phyloP scores from a whole-genome alignment of 306 rosid species.

The Myrica gale region DNA sequence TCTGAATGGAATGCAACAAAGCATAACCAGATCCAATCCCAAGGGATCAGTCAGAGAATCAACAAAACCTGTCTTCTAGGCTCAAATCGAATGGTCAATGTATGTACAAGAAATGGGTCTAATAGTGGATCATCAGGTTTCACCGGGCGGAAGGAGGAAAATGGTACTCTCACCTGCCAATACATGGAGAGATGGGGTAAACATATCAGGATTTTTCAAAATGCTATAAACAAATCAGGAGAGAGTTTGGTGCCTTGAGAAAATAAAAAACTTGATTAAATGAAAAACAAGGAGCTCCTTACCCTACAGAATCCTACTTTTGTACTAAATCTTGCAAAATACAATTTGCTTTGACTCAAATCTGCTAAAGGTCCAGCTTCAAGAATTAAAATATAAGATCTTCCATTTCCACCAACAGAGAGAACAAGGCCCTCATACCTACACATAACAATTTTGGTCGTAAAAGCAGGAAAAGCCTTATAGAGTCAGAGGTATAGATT shows the following conservation, averaged over 20 bases:
- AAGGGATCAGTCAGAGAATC: conserved; percentile 19
- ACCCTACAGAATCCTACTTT: conserved; percentile 98
- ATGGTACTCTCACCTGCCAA: conserved; percentile 91
- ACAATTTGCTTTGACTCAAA: conserved; percentile 77
- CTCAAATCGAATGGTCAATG: conserved; percentile 91
- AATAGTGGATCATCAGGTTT: conserved; percentile 84
- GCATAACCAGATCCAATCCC: conserved; percentile 10
- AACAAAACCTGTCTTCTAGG: conserved; percentile 88
- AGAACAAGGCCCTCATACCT: conserved; percentile 96
- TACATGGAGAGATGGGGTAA: conserved; percentile 29
- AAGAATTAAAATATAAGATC: conserved; percentile 78
- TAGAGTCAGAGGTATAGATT: conserved; percentile 3
- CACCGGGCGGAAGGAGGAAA: conserved; percentile 90
- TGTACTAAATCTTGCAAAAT: conserved; percentile 80
- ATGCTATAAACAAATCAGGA: conserved; percentile 8
- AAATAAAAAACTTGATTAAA: background rate
- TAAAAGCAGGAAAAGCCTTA: conserved; percentile 16
- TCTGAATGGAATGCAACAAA: conserved; percentile 2
- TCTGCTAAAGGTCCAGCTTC: conserved; percentile 87
- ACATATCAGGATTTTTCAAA: conserved; percentile 10
- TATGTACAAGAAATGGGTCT: conserved; percentile 95
- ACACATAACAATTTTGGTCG: conserved; percentile 23
- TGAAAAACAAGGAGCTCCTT: conserved; percentile 19
- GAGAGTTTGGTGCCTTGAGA: conserved; percentile 6
- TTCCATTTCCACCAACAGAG: conserved; percentile 97